Evolutionary conservation across 352 stramenopile genomes (phyloP), one percentile per base, ranked within the genome.

Genomic region (Globisporangium radiosum): DNA sequence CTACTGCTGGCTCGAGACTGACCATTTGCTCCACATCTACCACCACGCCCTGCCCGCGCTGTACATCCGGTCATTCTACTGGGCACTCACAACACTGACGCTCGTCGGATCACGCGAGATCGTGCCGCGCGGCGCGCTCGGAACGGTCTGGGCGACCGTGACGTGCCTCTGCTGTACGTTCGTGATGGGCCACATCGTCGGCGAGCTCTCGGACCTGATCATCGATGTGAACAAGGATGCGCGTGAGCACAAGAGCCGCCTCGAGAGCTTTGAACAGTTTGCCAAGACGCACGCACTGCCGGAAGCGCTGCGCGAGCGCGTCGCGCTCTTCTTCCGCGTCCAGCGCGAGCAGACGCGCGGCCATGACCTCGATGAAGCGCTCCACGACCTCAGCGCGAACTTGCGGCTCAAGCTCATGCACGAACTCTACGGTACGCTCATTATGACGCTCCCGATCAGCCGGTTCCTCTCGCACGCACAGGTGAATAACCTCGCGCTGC

Each of bases 191-290:
- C 75, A 90, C 52, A 84, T 90, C 43, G 69, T 90, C 33, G 82
- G 79, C 0, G 80, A 88, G 47, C 62, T 92, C 9, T 90, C 84
- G 0, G 80, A 89, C 9, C 63, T 93, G 6, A 91, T 93, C 25
- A 64, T 90, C 5, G 75, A 88, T 17, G 70, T 92, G 33, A 78
- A 81, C 10, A 91, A 91, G 50, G 78, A 92, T 38, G 71, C 52
- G 0, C 90, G 91, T 38, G 68, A 92, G 37, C 81, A 88, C 59
- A 87, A 90, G 50, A 65, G 63, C 14, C 78, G 76, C 0, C 76
- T 90, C 11, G 76, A 88, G 15, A 87, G 71, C 56, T 93, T 92
- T n/a, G 81, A 90, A 45, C 53, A 73, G 1, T 93, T 88, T 52
- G 81, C 81, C 6, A 85, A 88, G 57, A 68, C 85, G 17, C 72